phyloP scores from a whole-genome alignment of 768 basidiomycete species.

The Podaxis sp. region DNA sequence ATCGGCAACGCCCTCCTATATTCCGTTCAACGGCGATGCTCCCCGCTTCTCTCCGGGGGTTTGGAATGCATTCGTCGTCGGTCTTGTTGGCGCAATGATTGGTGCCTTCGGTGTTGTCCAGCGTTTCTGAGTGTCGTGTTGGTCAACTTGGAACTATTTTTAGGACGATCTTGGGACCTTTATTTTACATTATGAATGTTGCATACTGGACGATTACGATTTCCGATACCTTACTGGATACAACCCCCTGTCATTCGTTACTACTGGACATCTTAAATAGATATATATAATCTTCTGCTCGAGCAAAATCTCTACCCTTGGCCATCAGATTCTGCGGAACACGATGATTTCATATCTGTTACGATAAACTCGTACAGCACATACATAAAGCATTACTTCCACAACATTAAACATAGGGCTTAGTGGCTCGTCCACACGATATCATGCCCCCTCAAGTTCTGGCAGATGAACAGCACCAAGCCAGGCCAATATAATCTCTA shows the following conservation, averaged over 20 bases:
- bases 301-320: not conserved
- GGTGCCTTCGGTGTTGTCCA: constrained; percentile 28
- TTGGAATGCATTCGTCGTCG: constrained; percentile 33
- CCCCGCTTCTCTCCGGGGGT: constrained; percentile 29
- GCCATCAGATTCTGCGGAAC: not conserved
- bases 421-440: not conserved
- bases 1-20: constrained; percentile 31
- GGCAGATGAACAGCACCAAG: constrained; percentile 77
- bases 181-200: not conserved
- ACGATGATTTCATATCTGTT: not conserved
- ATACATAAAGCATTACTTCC: not conserved
- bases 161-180: not conserved
- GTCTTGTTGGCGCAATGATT: constrained; percentile 33
- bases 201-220: not conserved
- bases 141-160: not conserved
- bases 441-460: constrained; percentile 51
- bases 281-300: not conserved
- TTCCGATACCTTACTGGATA: constrained; percentile 1
- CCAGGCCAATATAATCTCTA: constrained; percentile 86
- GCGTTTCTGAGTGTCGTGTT: constrained; percentile 15
- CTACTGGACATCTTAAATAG: constrained; percentile 6
- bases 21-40: constrained; percentile 47
- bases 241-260: constrained; percentile 6
- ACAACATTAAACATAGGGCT: not conserved
- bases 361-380: not conserved